Conservation (phyloP, 805 yeast species). For the Starmerella stigmatis region DNA sequence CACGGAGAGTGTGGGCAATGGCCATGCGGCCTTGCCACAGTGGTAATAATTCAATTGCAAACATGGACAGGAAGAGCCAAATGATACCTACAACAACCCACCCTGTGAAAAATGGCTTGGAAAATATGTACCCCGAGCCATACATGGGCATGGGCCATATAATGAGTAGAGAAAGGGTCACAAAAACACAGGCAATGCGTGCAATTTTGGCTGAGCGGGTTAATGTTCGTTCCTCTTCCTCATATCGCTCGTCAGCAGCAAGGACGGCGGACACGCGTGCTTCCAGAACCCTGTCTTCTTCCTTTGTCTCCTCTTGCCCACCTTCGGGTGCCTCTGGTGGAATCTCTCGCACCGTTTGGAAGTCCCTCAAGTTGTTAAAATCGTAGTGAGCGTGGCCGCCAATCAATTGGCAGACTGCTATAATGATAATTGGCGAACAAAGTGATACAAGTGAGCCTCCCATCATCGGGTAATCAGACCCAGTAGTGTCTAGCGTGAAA, state of each 20-base stretch:
- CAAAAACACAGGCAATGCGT: conserved; percentile 45
- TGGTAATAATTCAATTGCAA: conserved; percentile 58
- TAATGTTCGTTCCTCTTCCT: conserved; percentile 43
- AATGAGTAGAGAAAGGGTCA: conserved; percentile 55
- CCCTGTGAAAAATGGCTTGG: conserved; percentile 70
- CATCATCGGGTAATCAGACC: conserved; percentile 78
- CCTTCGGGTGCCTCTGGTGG: conserved; percentile 19
- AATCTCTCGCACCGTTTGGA: conserved; percentile 41
- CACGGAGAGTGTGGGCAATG: conserved; percentile 54
- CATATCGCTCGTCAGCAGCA: conserved; percentile 18
- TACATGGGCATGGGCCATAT: conserved; percentile 95
- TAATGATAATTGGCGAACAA: conserved; percentile 54
- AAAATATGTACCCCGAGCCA: conserved; percentile 66
- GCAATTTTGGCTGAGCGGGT: conserved; percentile 52
- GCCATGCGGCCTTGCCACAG: conserved; percentile 63
- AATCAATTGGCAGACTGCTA: conserved; percentile 53
- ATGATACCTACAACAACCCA: conserved; percentile 77
- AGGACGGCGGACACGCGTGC: conserved; percentile 11
- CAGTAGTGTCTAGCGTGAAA: conserved; percentile 48
- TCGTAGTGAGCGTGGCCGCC: conserved; percentile 67
- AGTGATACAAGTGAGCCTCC: conserved; percentile 80
- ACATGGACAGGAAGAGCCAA: conserved; percentile 52
- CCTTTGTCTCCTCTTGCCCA: conserved; percentile 5
- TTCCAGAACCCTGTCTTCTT: conserved; percentile 6
- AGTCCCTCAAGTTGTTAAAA: conserved; percentile 49